A percentile compares a stretch with the other conserved stretches of the same genome.
These are phyloP conservation scores for Stagonosporopsis vannaccii DNA, from an alignment of 2,329 filamentous ascomycete genomes.

Conservation along the genomic window DNA sequence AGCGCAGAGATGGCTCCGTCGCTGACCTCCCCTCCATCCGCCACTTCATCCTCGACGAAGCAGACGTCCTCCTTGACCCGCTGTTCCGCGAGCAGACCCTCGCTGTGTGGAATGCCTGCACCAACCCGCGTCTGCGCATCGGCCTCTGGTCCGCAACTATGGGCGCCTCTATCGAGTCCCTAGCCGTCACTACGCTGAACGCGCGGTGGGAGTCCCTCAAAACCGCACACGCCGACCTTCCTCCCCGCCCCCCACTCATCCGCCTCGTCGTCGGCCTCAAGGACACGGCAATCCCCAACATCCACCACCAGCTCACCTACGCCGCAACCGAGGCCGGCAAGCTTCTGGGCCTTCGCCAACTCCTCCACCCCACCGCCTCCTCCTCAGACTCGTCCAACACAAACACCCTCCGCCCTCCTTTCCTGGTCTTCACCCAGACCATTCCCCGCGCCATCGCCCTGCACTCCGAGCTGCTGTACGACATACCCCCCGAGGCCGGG, in stretches of 20 bases:
- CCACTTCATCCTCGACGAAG: conserved; percentile 87
- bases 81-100: conserved; percentile 90
- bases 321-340: conserved; percentile 94
- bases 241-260: conserved; percentile 63
- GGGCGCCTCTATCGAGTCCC: conserved; percentile 86
- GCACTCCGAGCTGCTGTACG: conserved; percentile 89
- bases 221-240: conserved; percentile 50
- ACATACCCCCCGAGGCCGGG: conserved; percentile 88
- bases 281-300: conserved; percentile 92
- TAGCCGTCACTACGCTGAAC: conserved; percentile 70
- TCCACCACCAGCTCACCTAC: conserved; percentile 87
- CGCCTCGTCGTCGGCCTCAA: conserved; percentile 95
- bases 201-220: conserved; percentile 43
- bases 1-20: conserved; percentile 54
- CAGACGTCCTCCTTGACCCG: conserved; percentile 90
- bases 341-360: conserved; percentile 85
- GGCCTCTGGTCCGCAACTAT: conserved; percentile 97
- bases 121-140: conserved; percentile 71
- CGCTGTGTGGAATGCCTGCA: conserved; percentile 81
- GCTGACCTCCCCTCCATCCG: conserved; percentile 70
- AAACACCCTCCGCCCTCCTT: conserved; percentile 76
- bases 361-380: conserved; percentile 77
- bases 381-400: conserved; percentile 49
- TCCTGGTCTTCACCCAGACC: conserved; percentile 95
- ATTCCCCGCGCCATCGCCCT: conserved; percentile 89